Evolutionary conservation across 345 rosid genomes (phyloP).

Genomic region (Stellera chamaejasme): DNA sequence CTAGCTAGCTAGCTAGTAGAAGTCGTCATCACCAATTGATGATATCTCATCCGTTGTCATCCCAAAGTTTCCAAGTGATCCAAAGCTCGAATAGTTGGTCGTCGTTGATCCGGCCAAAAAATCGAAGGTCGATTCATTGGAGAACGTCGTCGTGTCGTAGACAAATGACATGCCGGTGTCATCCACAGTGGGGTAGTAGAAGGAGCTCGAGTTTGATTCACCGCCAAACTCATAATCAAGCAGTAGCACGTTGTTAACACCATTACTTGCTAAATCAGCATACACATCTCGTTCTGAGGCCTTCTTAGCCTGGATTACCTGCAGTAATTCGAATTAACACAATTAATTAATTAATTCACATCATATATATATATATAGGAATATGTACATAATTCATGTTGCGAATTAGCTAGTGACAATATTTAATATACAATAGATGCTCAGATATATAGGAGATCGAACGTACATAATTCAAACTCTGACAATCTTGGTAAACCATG

Average conservation of each 20-base stretch:
- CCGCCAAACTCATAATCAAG: slow-evolving; percentile 29
- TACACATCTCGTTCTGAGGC: slow-evolving; percentile 61
- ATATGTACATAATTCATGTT: no score
- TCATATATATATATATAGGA: no score
- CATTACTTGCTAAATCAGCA: slow-evolving; percentile 34
- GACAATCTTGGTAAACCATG: slow-evolving; percentile 59
- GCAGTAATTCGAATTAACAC: neutral
- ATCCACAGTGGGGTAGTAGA: slow-evolving; percentile 33
- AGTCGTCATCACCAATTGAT: slow-evolving; percentile 79
- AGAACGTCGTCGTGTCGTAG: slow-evolving; percentile 71
- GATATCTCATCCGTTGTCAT: slow-evolving; percentile 52
- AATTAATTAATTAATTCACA: neutral
- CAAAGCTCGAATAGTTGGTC: slow-evolving; percentile 40
- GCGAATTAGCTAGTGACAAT: no score
- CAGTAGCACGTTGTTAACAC: slow-evolving; percentile 37
- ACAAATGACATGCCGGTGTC: slow-evolving; percentile 54
- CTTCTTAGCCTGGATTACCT: slow-evolving; percentile 90
- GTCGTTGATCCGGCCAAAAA: slow-evolving; percentile 62
- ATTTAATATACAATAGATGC: no score
- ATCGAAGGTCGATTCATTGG: slow-evolving; percentile 76
- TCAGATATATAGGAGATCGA: neutral
- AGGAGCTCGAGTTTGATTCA: slow-evolving; percentile 25
- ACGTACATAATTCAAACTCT: slow-evolving; percentile 62
- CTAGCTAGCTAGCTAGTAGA: slow-evolving; percentile 23
- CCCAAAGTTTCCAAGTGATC: slow-evolving; percentile 58